phyloP scores from a whole-genome alignment of 352 stramenopile genomes.

The Globisporangium rhizosaccharum region DNA sequence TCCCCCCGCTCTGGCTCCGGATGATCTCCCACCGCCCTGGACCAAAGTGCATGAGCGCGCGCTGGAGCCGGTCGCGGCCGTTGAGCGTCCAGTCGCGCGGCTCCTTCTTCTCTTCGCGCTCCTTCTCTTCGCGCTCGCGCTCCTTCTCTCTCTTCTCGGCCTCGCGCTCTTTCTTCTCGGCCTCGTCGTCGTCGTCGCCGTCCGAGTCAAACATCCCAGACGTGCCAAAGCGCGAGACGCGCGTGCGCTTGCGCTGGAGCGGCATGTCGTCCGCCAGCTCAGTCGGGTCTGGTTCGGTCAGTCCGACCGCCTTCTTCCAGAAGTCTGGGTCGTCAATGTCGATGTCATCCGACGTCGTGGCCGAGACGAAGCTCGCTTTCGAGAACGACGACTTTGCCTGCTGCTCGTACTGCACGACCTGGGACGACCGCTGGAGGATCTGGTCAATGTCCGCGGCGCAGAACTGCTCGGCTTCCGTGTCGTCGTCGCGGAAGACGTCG shows the following conservation, averaged over 20 bases:
- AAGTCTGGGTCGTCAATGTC: slow-evolving; percentile 99
- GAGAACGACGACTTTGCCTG: slow-evolving; percentile 86
- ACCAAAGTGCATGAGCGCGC: slow-evolving; percentile 85
- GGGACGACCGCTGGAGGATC: slow-evolving; percentile 91
- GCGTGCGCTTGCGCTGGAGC: slow-evolving; percentile 82
- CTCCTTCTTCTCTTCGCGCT: slow-evolving; percentile 60
- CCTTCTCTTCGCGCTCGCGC: slow-evolving; percentile 37
- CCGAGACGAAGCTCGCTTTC: slow-evolving; percentile 91
- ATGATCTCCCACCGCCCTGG: slow-evolving; percentile 87
- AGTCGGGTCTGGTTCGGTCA: slow-evolving; percentile 62
- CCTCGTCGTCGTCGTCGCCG: slow-evolving; percentile 59
- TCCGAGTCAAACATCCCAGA: slow-evolving; percentile 55
- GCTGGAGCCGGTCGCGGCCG: slow-evolving; percentile 75
- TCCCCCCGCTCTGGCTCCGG: slow-evolving; percentile 82
- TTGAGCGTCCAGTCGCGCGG: slow-evolving; percentile 85
- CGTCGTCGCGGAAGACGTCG: slow-evolving; percentile 90
- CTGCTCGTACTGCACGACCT: slow-evolving; percentile 83
- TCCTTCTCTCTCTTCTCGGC: slow-evolving; percentile 36
- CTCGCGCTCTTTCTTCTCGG: slow-evolving; percentile 26
- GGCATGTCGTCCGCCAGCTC: slow-evolving; percentile 60
- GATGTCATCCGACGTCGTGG: slow-evolving; percentile 89
- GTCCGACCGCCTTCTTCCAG: slow-evolving; percentile 97
- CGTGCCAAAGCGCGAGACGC: slow-evolving; percentile 72
- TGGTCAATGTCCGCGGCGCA: slow-evolving; percentile 97
- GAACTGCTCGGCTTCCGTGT: slow-evolving; percentile 92